Evolutionary conservation across 371 early-diverging fungal genomes (phyloP).

Genomic region (Mortierella sp.): DNA sequence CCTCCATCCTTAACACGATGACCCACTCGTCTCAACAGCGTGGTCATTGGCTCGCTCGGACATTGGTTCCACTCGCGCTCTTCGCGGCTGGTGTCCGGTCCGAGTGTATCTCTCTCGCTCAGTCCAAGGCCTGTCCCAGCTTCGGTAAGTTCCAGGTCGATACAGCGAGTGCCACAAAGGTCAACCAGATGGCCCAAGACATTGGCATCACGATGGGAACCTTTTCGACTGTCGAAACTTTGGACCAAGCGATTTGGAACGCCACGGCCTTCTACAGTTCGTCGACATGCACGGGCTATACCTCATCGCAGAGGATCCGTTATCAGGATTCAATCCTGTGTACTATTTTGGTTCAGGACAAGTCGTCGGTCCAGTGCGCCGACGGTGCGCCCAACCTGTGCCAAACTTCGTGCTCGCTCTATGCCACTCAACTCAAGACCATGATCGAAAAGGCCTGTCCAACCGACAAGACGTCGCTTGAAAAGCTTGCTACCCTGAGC

Average conservation of each 20-base stretch:
- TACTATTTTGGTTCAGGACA: slow-evolving; percentile 6
- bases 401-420: slow-evolving; percentile 16
- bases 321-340: slow-evolving; percentile 39
- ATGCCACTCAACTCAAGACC: not conserved
- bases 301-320: slow-evolving; percentile 5
- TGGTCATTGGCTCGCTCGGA: slow-evolving; percentile 21
- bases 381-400: slow-evolving; percentile 12
- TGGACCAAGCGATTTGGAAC: slow-evolving; percentile 19
- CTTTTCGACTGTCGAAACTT: slow-evolving; percentile 11
- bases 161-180: not conserved
- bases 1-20: not conserved
- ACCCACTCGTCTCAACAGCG: slow-evolving; percentile 13
- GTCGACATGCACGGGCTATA: slow-evolving; percentile 14
- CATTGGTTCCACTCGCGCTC: slow-evolving; percentile 24
- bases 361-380: not conserved
- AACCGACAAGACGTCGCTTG: not conserved
- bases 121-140: slow-evolving; percentile 22
- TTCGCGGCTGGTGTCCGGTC: slow-evolving; percentile 19
- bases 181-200: not conserved
- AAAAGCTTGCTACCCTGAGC: not conserved
- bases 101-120: slow-evolving; percentile 22
- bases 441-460: slow-evolving; percentile 16
- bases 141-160: slow-evolving; percentile 20
- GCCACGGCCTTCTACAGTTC: slow-evolving; percentile 16
- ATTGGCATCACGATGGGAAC: slow-evolving; percentile 19